A percentile compares a stretch with the other conserved stretches of the same genome.
Conservation (phyloP, 2,329 filamentous ascomycete genomes). For the Colletotrichum kahawae region DNA sequence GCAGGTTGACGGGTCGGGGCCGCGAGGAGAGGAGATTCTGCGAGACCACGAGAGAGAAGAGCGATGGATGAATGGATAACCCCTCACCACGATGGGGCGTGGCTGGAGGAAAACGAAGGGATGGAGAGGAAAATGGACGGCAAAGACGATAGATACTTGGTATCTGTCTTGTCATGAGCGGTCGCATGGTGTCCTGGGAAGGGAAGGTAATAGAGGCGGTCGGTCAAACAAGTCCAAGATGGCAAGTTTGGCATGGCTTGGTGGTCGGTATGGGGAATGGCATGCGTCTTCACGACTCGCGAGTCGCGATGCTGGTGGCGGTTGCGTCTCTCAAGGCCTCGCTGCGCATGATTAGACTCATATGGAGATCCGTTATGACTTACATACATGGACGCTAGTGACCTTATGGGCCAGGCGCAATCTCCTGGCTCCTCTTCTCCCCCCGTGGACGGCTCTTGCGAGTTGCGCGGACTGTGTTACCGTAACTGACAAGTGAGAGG, state of each 20-base stretch:
- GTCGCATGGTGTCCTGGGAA: neutral
- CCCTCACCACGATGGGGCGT: neutral
- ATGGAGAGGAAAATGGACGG: neutral
- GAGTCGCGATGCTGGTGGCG: conserved; percentile 19
- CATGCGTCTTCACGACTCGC: conserved; percentile 18
- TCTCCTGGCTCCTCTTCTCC: conserved; percentile 13
- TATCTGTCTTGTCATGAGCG: neutral
- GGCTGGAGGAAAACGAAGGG: neutral
- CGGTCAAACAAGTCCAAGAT: neutral
- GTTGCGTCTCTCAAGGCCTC: conserved; percentile 16
- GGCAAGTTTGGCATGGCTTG: neutral
- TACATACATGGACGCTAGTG: conserved; percentile 20
- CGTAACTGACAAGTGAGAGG: neutral
- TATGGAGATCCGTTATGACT: conserved; percentile 21
- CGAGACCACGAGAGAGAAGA: neutral
- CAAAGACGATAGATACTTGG: neutral
- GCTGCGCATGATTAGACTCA: conserved; percentile 19
- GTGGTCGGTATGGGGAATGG: neutral
- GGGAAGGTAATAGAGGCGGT: conserved; percentile 6
- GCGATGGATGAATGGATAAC: neutral
- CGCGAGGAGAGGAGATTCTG: neutral
- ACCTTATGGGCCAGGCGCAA: conserved; percentile 11
- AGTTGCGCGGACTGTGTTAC: neutral
- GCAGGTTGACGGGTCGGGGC: neutral
- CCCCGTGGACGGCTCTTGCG: neutral